Evolutionary conservation across 2,329 filamentous ascomycete species (phyloP).

Genomic region (Pestalotiopsis sp.): DNA sequence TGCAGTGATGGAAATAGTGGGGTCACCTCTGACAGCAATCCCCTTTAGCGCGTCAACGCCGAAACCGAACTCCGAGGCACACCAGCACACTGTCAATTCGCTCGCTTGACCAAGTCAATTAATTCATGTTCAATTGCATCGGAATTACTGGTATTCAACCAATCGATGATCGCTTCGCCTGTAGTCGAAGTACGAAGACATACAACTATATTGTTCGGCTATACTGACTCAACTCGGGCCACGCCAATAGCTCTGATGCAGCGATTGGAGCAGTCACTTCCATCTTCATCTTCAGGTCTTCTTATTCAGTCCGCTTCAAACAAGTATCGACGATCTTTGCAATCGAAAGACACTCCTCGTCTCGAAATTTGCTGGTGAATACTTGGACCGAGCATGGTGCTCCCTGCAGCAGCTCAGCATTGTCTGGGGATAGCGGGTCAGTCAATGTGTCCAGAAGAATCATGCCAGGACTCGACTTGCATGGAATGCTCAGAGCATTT

Average conservation of each 20-base stretch:
- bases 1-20: background rate
- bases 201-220: no score
- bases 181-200: no score
- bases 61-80: background rate
- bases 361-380: constrained; percentile 45
- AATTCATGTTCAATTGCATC: background rate
- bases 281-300: background rate
- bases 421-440: constrained; percentile 32
- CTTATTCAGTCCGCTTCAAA: background rate
- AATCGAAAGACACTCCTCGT: constrained; percentile 45
- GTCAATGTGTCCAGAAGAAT: background rate
- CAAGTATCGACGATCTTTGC: background rate
- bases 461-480: constrained; percentile 35
- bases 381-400: constrained; percentile 49
- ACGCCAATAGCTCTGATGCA: background rate
- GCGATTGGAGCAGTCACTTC: background rate
- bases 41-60: background rate
- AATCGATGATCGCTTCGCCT: background rate
- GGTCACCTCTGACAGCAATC: background rate
- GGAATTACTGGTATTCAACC: background rate
- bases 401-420: constrained; percentile 40
- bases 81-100: background rate
- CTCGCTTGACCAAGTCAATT: background rate
- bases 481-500: constrained; percentile 21
- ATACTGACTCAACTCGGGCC: background rate